phyloP scores from a whole-genome alignment of 1,284 basidiomycete genomes.

The Schizophyllum commune region DNA sequence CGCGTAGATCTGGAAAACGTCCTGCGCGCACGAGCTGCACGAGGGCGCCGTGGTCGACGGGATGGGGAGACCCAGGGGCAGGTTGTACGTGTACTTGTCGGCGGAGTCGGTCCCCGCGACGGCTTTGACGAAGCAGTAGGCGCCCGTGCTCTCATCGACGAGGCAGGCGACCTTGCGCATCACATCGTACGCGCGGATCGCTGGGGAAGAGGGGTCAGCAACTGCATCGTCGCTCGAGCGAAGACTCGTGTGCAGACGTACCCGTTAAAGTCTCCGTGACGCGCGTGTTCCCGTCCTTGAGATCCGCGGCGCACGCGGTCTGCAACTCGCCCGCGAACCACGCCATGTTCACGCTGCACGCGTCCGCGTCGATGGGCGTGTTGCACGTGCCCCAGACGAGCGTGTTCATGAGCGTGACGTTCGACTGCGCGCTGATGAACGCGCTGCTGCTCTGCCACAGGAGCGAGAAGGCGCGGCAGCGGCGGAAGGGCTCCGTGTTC shows the following conservation, averaged over 20 bases:
- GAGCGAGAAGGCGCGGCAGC: constrained; percentile 71
- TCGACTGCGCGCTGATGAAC: constrained; percentile 54
- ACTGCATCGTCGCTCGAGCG: neutral
- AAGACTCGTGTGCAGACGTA: constrained; percentile 23
- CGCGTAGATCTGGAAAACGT: constrained; percentile 44
- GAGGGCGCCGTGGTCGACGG: constrained; percentile 38
- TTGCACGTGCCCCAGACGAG: constrained; percentile 76
- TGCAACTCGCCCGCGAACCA: constrained; percentile 47
- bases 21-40: constrained; percentile 54
- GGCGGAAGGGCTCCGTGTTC: constrained; percentile 45
- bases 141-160: constrained; percentile 40
- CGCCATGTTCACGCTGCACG: constrained; percentile 55
- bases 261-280: constrained; percentile 46
- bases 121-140: constrained; percentile 68
- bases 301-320: constrained; percentile 43
- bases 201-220: constrained; percentile 23
- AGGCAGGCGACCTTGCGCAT: constrained; percentile 53
- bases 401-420: constrained; percentile 56
- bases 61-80: constrained; percentile 48
- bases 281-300: constrained; percentile 39
- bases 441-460: constrained; percentile 49
- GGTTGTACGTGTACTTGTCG: constrained; percentile 59
- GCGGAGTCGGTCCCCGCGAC: constrained; percentile 42
- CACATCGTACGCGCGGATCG: constrained; percentile 47
- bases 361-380: constrained; percentile 35